Base-by-base conservation (phyloP, 139 green algal species). In the Coelastrella sp. region DNA sequence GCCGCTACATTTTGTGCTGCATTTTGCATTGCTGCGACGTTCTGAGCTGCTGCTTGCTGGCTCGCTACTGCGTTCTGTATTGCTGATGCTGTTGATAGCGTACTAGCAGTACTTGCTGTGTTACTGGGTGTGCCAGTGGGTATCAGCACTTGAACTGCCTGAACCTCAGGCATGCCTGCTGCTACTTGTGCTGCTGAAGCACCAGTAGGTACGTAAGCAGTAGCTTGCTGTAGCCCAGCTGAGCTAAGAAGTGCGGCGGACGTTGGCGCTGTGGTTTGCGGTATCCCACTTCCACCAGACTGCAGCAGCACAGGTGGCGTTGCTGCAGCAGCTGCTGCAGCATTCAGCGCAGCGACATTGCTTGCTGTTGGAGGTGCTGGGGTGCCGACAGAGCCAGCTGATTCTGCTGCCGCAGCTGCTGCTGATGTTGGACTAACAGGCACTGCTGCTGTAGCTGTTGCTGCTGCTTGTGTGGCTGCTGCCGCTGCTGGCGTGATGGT, bases 101-200 rank as follows among this genome's bases (percentile, higher is more conserved):
- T 22, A 3, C 58, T 65, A 20, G 32, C 23, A n/a, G 20, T 80
- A 20, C 75, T 85, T n/a, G 11, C 47, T 3, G 22, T 60, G 47
- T 11, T 76, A 19, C 4, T 78, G 32, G 13, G 59, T 54, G 61
- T 71, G 61, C 61, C 11, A 65, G 73, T 66, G 4, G 64, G 11
- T 20, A 80, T 80, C 7, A 80, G 5, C 10, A 85, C 64, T 20
- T 66, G 65, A 13, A 87, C 78, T 11, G 79, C 78, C 16, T 77
- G 65, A 4, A 91, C 5, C 58, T 73, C 56, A 17, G 58, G 76
- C 80, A 77, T 88, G 14, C 75, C 89, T 73, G 80, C 71, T 4
- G 90, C 85, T 32, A 92, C 11, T 79, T 92, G 87, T 57, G 77
- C 87, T 32, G 87, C 19, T 60, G 87, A 86, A 10, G 87, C 87